Conservation (phyloP, 345 rosid species). For the Eucalyptus curtisii region DNA sequence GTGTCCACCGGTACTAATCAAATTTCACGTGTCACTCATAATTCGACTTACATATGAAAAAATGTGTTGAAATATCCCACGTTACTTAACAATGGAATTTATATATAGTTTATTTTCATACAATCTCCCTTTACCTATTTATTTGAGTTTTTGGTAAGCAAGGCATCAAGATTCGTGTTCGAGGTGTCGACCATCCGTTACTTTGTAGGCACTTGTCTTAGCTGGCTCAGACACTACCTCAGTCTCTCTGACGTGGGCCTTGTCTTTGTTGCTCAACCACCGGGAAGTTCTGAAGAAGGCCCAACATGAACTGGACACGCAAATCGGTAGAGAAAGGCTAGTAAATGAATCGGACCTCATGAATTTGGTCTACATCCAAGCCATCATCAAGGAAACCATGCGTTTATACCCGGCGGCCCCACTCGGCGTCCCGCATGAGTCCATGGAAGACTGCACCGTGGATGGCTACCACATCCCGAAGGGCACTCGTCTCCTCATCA, state of each 20-base stretch:
- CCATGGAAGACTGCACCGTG: constrained; percentile 18
- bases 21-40: rapidly evolving
- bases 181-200: neutral
- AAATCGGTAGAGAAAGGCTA: constrained; percentile 12
- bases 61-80: neutral
- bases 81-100: neutral
- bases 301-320: constrained; percentile 24
- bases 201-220: constrained; percentile 12
- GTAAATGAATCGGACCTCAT: constrained; percentile 11
- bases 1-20: rapidly evolving
- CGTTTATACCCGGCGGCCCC: constrained; percentile 20
- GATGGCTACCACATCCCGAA: constrained; percentile 13
- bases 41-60: neutral
- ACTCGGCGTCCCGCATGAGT: constrained; percentile 14
- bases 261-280: constrained; percentile 27
- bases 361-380: constrained; percentile 16
- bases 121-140: neutral
- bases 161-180: neutral
- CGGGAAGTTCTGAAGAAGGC: constrained; percentile 5
- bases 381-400: constrained; percentile 27
- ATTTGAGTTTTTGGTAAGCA: neutral
- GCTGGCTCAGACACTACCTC: constrained; percentile 30
- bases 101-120: too few relatives aligned
- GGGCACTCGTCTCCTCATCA: constrained; percentile 12
- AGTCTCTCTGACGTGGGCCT: constrained; percentile 24